These are phyloP conservation scores for Dalbergia oliveri DNA, from an alignment of 306 rosid genomes.

Conservation along the genomic window DNA sequence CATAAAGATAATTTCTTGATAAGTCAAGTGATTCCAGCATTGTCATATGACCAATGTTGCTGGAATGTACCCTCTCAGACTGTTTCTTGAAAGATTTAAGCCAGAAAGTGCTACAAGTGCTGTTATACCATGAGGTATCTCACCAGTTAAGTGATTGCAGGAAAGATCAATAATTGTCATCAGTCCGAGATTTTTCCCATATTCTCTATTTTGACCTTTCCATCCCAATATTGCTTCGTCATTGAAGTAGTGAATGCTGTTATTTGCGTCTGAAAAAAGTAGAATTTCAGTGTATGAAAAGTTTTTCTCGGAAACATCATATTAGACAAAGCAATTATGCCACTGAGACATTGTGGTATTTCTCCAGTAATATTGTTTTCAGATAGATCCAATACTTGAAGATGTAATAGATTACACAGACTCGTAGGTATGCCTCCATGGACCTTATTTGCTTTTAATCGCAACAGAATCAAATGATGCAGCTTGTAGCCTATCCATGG, in stretches of 20 bases:
- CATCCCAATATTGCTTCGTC: neutral
- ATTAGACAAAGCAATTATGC: too few species aligned
- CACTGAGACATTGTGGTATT: too few species aligned
- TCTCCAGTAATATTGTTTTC: neutral
- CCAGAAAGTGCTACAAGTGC: slow-evolving; percentile 28
- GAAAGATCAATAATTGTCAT: slow-evolving; percentile 50
- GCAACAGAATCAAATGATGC: neutral
- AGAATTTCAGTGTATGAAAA: too few species aligned
- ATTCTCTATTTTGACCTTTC: slow-evolving; percentile 49
- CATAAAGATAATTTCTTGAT: slow-evolving; percentile 12
- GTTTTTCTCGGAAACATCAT: too few species aligned
- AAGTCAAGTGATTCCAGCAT: slow-evolving; percentile 46
- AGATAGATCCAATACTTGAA: slow-evolving; percentile 50
- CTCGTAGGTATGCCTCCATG: slow-evolving; percentile 35
- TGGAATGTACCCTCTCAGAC: slow-evolving; percentile 45
- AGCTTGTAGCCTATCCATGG: slow-evolving; percentile 24
- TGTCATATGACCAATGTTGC: slow-evolving; percentile 39
- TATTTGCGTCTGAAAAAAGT: too few species aligned
- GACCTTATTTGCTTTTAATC: neutral
- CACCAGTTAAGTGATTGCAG: slow-evolving; percentile 43
- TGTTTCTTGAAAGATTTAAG: slow-evolving; percentile 50
- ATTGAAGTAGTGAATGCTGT: fast-evolving
- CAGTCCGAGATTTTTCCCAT: slow-evolving; percentile 29
- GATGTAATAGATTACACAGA: slow-evolving; percentile 36
- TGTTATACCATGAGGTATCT: slow-evolving; percentile 44